phyloP scores from a whole-genome alignment of 768 basidiomycete genomes.

The Kondoa subrosea region DNA sequence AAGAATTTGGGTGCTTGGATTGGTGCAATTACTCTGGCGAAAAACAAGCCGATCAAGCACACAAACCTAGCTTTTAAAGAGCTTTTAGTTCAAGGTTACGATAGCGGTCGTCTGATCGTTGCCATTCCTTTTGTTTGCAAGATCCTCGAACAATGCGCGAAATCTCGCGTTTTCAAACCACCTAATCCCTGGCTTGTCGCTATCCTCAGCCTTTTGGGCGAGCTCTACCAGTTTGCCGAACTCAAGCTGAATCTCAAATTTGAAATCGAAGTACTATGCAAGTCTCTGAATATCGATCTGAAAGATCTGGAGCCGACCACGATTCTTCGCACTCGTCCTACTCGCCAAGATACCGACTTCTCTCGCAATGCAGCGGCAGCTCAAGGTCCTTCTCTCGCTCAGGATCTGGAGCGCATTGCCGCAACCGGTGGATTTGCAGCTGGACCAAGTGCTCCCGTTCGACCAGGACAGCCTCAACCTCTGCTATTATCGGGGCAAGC shows the following conservation, averaged over 20 bases:
- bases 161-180: conserved; percentile 80
- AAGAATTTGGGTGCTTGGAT: conserved; percentile 95
- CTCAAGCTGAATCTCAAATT: conserved; percentile 93
- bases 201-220: conserved; percentile 72
- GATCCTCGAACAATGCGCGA: conserved; percentile 72
- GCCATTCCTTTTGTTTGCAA: conserved; percentile 98
- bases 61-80: conserved; percentile 94
- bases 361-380: conserved; percentile 30
- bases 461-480: conserved; percentile 6
- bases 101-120: conserved; percentile 71
- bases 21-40: conserved; percentile 78
- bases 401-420: conserved; percentile 15
- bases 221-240: conserved; percentile 94
- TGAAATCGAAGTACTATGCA: conserved; percentile 94
- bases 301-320: conserved; percentile 67
- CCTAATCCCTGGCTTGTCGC: conserved; percentile 99
- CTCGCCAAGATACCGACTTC: conserved; percentile 33
- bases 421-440: conserved; percentile 10
- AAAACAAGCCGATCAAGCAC: conserved; percentile 79
- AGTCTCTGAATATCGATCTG: conserved; percentile 69
- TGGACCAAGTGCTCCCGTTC: conserved; percentile 1
- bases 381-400: conserved; percentile 36
- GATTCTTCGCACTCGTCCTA: conserved; percentile 59
- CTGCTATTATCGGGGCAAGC: conserved; percentile 18
- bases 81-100: conserved; percentile 86